Percentiles rank a stretch among this genome's conserved stretches.
Evolutionary conservation across 768 basidiomycete species (phyloP).

Genomic region (Boletales sp.): DNA sequence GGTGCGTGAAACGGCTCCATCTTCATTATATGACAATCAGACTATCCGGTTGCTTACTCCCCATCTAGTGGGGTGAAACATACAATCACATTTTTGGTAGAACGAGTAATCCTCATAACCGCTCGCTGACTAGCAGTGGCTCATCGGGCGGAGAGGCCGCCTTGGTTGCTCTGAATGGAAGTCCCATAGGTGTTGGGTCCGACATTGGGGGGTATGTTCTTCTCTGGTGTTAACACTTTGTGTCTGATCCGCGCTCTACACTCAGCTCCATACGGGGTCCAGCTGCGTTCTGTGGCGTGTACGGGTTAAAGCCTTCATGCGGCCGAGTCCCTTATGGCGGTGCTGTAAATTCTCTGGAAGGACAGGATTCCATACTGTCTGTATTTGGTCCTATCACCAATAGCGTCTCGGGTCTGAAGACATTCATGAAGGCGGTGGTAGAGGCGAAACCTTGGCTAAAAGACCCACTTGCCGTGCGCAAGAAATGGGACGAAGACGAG

Average conservation of each 20-base stretch:
- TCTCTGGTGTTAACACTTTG: background rate
- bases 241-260: too few relatives aligned
- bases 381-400: conserved; percentile 71
- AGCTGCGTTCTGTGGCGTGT: conserved; percentile 61
- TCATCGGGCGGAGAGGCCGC: conserved; percentile 88
- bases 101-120: conserved; percentile 73
- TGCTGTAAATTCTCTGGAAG: conserved; percentile 60
- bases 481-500: conserved; percentile 57
- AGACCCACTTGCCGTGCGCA: conserved; percentile 57
- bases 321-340: conserved; percentile 70
- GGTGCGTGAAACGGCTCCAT: conserved; percentile 35
- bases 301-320: conserved; percentile 68
- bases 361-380: conserved; percentile 67
- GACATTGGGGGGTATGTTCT: conserved; percentile 69
- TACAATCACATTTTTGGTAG: conserved; percentile 78
- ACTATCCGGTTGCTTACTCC: too few relatives aligned
- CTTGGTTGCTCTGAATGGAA: conserved; percentile 49
- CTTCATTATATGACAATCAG: too few relatives aligned
- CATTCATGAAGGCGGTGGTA: conserved; percentile 63
- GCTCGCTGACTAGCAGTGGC: conserved; percentile 68
- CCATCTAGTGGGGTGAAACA: conserved; percentile 43
- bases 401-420: conserved; percentile 56
- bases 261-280: conserved; percentile 70
- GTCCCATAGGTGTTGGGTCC: conserved; percentile 64
- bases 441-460: conserved; percentile 59